phyloP scores from a whole-genome alignment of 192 early-diverging fungal species.

The Nowakowskiella sp. region DNA sequence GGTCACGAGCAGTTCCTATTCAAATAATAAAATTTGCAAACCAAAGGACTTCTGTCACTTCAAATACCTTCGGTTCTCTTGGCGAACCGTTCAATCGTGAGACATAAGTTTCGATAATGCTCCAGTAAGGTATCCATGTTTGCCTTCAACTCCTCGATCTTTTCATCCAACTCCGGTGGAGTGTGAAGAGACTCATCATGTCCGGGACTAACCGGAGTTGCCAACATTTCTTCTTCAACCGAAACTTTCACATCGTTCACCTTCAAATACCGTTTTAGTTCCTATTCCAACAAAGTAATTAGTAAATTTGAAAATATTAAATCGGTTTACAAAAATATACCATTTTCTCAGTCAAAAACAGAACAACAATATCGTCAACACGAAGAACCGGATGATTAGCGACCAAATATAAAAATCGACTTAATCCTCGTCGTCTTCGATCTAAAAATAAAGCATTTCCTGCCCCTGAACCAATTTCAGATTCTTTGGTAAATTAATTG shows the following conservation, averaged over 20 bases:
- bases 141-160: conserved; percentile 36
- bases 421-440: conserved; percentile 56
- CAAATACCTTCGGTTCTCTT: conserved; percentile 48
- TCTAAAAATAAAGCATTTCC: conserved; percentile 64
- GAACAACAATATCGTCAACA: conserved; percentile 51
- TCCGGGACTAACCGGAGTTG: conserved; percentile 21
- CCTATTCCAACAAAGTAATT: conserved; percentile 28
- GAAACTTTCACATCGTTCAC: conserved; percentile 35
- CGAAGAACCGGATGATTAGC: conserved; percentile 64
- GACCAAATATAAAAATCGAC: conserved; percentile 65
- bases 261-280: conserved; percentile 50
- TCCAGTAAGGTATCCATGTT: conserved; percentile 41
- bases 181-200: conserved; percentile 32
- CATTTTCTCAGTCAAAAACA: conserved; percentile 60
- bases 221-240: conserved; percentile 49
- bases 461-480: conserved; percentile 21
- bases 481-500: conserved; percentile 6
- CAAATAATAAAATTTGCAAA: neutral
- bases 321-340: conserved; percentile 23
- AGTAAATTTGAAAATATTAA: conserved; percentile 1
- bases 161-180: conserved; percentile 45
- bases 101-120: conserved; percentile 53
- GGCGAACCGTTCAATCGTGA: conserved; percentile 53
- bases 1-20: conserved; percentile 44
- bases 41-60: neutral